phyloP scores from a whole-genome alignment of 1,139 yeast species.

The Scheffersomyces titani region DNA sequence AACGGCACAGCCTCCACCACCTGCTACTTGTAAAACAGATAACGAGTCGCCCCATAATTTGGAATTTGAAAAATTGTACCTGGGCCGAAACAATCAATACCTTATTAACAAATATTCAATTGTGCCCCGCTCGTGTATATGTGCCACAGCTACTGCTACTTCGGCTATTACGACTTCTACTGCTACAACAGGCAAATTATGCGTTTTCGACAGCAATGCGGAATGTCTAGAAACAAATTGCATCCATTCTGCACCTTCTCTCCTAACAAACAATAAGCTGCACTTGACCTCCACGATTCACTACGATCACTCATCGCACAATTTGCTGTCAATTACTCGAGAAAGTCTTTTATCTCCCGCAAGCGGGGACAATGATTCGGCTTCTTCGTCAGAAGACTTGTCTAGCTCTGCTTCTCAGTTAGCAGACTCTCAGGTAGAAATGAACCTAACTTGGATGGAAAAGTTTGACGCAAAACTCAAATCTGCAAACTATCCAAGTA shows the following conservation, averaged over 20 bases:
- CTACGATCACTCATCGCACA: background rate
- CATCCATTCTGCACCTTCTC: background rate
- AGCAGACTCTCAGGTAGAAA: background rate
- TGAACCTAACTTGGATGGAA: conserved; percentile 11
- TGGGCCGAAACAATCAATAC: background rate
- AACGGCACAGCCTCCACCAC: background rate
- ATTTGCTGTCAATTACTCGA: background rate
- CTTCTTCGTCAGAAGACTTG: conserved; percentile 2
- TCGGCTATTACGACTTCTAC: background rate
- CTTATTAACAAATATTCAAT: conserved; percentile 12
- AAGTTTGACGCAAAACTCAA: conserved; percentile 12
- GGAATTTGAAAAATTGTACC: background rate
- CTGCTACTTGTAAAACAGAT: background rate
- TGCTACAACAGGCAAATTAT: background rate
- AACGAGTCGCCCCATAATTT: background rate
- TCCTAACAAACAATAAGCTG: background rate
- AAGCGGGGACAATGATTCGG: background rate
- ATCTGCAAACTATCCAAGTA: conserved; percentile 8
- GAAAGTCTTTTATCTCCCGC: conserved; percentile 1
- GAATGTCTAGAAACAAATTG: background rate
- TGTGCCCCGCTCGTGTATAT: conserved; percentile 17
- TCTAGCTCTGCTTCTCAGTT: background rate
- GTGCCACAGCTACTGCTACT: conserved; percentile 11
- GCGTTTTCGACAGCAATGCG: background rate
- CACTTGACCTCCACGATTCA: background rate